Evolutionary conservation across 331 rosid species (phyloP), one percentile per base, ranked within the genome.

Genomic region (Quercus tomentella): DNA sequence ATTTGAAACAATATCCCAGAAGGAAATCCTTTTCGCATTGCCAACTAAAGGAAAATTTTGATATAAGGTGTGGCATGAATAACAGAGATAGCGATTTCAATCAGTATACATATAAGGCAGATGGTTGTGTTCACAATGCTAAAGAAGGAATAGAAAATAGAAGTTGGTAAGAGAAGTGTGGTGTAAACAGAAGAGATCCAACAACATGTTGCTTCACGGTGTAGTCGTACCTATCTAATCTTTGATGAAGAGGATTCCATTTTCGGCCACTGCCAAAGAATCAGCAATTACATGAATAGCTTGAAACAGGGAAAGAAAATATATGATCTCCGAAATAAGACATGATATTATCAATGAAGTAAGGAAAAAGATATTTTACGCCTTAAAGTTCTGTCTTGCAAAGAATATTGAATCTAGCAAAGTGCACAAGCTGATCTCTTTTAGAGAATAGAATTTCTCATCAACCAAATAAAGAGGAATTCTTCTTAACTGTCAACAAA

Each of bases 171-270:
- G 57, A 94, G 87, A 84, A 94, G 97, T 62, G 89, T 15, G 91
- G 96, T 6, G 97, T 87, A 87, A 92, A 92, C 74, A 95, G 71
- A 55, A 91, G 97, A 73, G 98, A 95, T 80, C 97, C 98, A 63
- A 92, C 92, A 67, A 92, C 80, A 80, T 95, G 97, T 73, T 95
- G 96, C 86, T 91, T 95, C 88, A 92, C 89, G 26, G 89, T 86
- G 91, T 95, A 95, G 83, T 92, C 94, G 79, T 92, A 92, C 81
- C 96, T 95, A 86, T 92, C 98, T 77, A 95, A 83, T 85, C 97
- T 91, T 86, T 88, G 88, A 20, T 97, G 95, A 76, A 92, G 97
- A 86, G 97, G 98, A 85, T 95, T 95, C 97, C 89, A 90, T 87
- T 95, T 95, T 73, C 84, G 96, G 72, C 97, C 98, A 88, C 98